A percentile compares a stretch with the other conserved stretches of the same genome.
phyloP scores from a whole-genome alignment of 2,329 filamentous ascomycete genomes.

The Colletotrichum sp. region DNA sequence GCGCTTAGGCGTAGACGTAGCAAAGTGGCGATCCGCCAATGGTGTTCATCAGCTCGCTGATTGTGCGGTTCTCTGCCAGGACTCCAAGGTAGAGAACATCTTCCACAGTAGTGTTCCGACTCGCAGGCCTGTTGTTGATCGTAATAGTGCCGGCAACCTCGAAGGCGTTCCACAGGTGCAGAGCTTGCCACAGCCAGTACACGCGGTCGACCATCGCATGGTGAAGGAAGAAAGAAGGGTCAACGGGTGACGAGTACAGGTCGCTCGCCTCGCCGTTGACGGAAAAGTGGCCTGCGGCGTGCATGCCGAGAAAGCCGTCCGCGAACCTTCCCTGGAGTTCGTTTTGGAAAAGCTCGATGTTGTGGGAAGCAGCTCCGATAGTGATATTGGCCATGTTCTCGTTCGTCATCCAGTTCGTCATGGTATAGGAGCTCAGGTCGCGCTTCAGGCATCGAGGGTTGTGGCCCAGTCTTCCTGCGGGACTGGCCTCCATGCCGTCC shows the following conservation, averaged over 20 bases:
- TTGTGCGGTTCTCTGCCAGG: conserved; percentile 27
- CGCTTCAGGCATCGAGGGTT: conserved; percentile 53
- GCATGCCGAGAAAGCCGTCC: conserved; percentile 33
- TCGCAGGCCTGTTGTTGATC: conserved; percentile 24
- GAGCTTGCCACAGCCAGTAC: conserved; percentile 31
- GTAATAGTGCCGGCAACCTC: conserved; percentile 26
- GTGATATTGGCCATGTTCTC: conserved; percentile 32
- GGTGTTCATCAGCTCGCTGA: conserved; percentile 36
- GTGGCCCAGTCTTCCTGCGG: conserved; percentile 32
- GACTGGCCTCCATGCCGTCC: conserved; percentile 27
- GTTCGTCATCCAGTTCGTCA: conserved; percentile 18
- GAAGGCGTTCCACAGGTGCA: conserved; percentile 23
- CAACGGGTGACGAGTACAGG: conserved; percentile 32
- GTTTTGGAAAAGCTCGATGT: conserved; percentile 38
- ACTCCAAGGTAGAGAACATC: conserved; percentile 33
- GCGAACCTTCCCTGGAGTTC: conserved; percentile 36
- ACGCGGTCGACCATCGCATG: conserved; percentile 33
- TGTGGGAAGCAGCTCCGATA: conserved; percentile 25
- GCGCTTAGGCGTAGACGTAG: conserved; percentile 31
- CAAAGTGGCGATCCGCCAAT: conserved; percentile 35
- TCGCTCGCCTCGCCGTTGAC: conserved; percentile 40
- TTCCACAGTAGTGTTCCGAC: conserved; percentile 19
- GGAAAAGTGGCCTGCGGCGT: conserved; percentile 42
- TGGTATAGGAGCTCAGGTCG: conserved; percentile 40
- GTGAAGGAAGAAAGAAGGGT: conserved; percentile 32